Base-by-base conservation (phyloP, 495 filamentous ascomycete genomes). In the Clavariopsis aquatica region DNA sequence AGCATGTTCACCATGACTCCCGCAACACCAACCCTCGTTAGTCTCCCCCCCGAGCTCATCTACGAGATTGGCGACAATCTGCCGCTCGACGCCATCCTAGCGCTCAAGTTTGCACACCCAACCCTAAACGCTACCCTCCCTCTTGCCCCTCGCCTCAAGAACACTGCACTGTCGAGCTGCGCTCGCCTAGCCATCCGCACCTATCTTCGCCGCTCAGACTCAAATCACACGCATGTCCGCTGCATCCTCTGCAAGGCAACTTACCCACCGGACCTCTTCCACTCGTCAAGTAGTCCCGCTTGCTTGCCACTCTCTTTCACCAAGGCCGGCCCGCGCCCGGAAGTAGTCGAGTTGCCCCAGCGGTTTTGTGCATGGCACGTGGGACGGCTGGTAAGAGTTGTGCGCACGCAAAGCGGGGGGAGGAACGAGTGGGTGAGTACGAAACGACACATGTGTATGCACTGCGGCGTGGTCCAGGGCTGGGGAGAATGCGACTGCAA, bases 171-270 rank as follows among this genome's bases (percentile, higher is more conserved):
- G 7, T 29, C 60, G 19, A 53, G 3, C 22, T 66, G 60, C 27
- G 54, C 66, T 13, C 59, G 66, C 31, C 45, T 61, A 0, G 68
- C 68, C 24, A 65, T 68, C 49, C 66, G 58, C 1, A 52, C 57
- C 1, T 65, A 67, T 49, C 60, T 64, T 10, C n/a, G 38, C 4
- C 17, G 7, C 53, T 49, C 62, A 26, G 28, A 57, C 9, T 41
- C 46, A 6, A 43, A 45, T 1, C 64, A 45, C n/a, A 41, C 36
- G 12, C 63, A 47, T 27, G 47, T 60, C 2, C 62, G 66, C 41
- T 72, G 70, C 41, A 41, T 62, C 12, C 64, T 69, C 51, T 72
- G 70, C 64, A 72, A 69, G 46, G 27, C 49, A 1, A 23, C 46
- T 17, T 67, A 67, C 23, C 66, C 70, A 3, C 9, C 41, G 9